Evolutionary conservation across 306 rosid genomes (phyloP), one percentile per base, ranked within the genome.

Genomic region (Vigna reflexopilosa): DNA sequence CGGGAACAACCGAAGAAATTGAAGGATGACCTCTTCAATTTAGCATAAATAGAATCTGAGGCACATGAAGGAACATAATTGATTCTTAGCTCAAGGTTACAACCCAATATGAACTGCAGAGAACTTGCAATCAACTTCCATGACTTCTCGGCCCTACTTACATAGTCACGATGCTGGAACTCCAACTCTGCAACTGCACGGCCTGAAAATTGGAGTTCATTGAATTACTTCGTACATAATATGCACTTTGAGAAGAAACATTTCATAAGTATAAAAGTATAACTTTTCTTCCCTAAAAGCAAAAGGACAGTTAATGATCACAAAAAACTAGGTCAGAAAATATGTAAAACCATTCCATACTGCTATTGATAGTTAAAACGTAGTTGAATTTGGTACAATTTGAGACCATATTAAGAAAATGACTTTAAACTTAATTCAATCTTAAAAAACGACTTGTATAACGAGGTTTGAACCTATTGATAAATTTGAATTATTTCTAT

Each of bases 41-140:
- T 88, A 17, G 78, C 75, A 36, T 55, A 75, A 80, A 70, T 90
- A 16, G 92, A 75, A 50, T 87, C 83, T 19, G 89, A 83, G 36
- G 76, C 68, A 62, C 75, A 65, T n/a, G 84, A 68, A 32, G 84
- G 82, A 64, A 82, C 86, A 65, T 78, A 88, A 40, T 88, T 87
- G 84, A 93, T 86, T 85, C 96, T 87, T 13, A 93, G 86, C 86
- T 91, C 98, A 54, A 93, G 89, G 77, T 91, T 90, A 67, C 92
- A 86, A 38, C 93, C 93, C 49, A 88, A 81, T 58, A 90, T 70
- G 36, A 82, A 81, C 78, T 89, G 97, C 49, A 93, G 90, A 52
- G 79, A 87, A 76, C 82, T 88, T 67, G 96, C 95, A 30, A 93
- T 93, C 86, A 76, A 67, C 85, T 90, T 91, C 98, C 94, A 89